Evolutionary conservation across 768 basidiomycete genomes (phyloP), one percentile per base, ranked within the genome.

Genomic region (Tubosaeta brunneosetosa): DNA sequence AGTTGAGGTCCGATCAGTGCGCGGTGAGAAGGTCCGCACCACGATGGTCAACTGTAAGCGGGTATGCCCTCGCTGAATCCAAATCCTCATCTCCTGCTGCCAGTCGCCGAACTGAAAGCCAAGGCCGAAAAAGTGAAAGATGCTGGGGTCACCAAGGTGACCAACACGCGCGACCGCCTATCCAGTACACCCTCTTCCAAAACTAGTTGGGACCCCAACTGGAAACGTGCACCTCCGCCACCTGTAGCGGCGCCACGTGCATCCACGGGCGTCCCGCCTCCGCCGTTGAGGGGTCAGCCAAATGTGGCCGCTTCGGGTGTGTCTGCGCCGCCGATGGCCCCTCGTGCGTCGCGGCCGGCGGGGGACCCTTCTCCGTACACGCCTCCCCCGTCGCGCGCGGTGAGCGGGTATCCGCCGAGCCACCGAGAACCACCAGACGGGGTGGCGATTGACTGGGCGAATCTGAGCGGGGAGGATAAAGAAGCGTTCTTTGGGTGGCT

Each of bases 401-500:
- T 64, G 31, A 66, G 67, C 27, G 56, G 59, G 12, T 70, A 68
- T 25, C 56, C 60, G 1, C 55, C 68, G 0, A 50, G 50, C 33
- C 56, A 50, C 16, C 52, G 49, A 10, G 42, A 44, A 8, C 8
- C 52, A n/a, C 32, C 50, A 11, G 48, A n/a, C 8, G 55, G 55
- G 12, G 34, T 11, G 31, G 49, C 29, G 37, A 79, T 91, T 29
- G 82, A 88, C 63, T 91, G 88, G 88, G 66, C 75, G 6, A 82
- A 86, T 64, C 73, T 91, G 44, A 79, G 81, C 2, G 61, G 65
- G 19, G 76, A 84, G 63, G 87, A 91, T 61, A 91, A 88, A 63
- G 71, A 80, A 29, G 79, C 73, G 25, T 86, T 91, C 62, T 91
- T 91, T 66, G 68, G 69, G 53, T 91, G 88, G 88, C 73, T 91